A percentile compares a stretch with the other conserved stretches of the same genome.
Evolutionary conservation across 2,329 filamentous ascomycete genomes (phyloP).

Genomic region (Aureobasidium leucospermi): DNA sequence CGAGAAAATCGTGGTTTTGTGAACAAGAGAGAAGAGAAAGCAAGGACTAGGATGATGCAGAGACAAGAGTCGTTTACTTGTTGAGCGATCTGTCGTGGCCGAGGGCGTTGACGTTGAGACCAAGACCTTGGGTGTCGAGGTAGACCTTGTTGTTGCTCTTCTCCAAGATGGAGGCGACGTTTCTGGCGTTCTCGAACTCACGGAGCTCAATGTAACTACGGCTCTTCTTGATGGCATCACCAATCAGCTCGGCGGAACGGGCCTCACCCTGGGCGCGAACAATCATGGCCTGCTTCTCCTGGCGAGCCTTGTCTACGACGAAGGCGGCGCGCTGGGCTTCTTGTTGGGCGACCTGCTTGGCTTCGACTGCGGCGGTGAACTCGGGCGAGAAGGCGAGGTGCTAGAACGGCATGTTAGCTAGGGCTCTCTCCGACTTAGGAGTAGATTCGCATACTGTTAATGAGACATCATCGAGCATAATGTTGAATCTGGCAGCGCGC

Average conservation of each 20-base stretch:
- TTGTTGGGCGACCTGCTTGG: slow-evolving; percentile 69
- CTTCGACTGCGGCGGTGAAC: slow-evolving; percentile 62
- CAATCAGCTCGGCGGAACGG: slow-evolving; percentile 92
- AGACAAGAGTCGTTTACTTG: slow-evolving; percentile 22
- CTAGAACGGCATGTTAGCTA: neutral
- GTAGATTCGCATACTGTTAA: slow-evolving; percentile 62
- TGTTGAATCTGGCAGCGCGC: slow-evolving; percentile 93
- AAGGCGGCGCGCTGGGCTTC: slow-evolving; percentile 96
- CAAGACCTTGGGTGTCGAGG: slow-evolving; percentile 82
- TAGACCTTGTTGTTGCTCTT: slow-evolving; percentile 91
- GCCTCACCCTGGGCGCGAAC: slow-evolving; percentile 99
- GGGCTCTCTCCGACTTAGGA: neutral
- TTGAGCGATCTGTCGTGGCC: slow-evolving; percentile 21
- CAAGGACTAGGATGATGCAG: neutral
- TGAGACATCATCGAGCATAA: slow-evolving; percentile 93
- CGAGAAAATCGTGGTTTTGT: neutral
- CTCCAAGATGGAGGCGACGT: slow-evolving; percentile 81
- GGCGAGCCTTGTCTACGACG: slow-evolving; percentile 95
- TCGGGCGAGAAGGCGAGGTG: slow-evolving; percentile 63
- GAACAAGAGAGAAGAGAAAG: slow-evolving; percentile 6
- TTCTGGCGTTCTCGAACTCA: slow-evolving; percentile 92
- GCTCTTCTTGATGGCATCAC: slow-evolving; percentile 99
- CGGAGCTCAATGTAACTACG: slow-evolving; percentile 93
- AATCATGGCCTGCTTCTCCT: slow-evolving; percentile 99
- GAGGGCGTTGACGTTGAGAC: slow-evolving; percentile 66